Conservation (phyloP, 441 rosid species). For the Aleurites moluccanus region DNA sequence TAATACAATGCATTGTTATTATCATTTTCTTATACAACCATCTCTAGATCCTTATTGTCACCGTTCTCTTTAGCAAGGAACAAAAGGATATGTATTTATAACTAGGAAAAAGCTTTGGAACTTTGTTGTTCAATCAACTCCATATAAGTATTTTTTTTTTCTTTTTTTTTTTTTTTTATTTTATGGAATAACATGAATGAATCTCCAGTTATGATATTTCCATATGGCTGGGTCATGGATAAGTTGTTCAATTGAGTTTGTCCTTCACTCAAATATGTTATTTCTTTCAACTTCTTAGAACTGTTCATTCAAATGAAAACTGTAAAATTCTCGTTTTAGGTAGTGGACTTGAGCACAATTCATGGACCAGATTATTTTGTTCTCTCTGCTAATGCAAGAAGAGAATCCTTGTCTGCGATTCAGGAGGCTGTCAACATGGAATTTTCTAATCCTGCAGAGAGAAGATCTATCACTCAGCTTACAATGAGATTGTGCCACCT, state of each 20-base stretch:
- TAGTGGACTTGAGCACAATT: conserved; percentile 63
- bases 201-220: not conserved
- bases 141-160: not conserved
- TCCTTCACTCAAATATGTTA: not conserved
- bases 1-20: not conserved
- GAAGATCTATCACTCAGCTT: conserved; percentile 65
- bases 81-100: not conserved
- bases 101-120: not conserved
- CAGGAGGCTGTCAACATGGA: conserved; percentile 72
- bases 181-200: not conserved
- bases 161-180: too few species aligned
- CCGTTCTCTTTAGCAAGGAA: not conserved
- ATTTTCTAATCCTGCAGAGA: conserved; percentile 60
- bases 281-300: not conserved
- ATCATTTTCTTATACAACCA: not conserved
- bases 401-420: conserved; percentile 63
- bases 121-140: not conserved
- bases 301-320: not conserved
- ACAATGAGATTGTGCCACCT: conserved; percentile 64
- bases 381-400: conserved; percentile 60
- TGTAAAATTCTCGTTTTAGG: conserved; percentile 39
- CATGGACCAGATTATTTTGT: conserved; percentile 67
- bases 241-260: not conserved
- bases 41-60: not conserved
- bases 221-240: not conserved